Evolutionary conservation across 176 grass and related monocot species (phyloP), one percentile per base, ranked within the genome.

Genomic region (Bromus sterilis): DNA sequence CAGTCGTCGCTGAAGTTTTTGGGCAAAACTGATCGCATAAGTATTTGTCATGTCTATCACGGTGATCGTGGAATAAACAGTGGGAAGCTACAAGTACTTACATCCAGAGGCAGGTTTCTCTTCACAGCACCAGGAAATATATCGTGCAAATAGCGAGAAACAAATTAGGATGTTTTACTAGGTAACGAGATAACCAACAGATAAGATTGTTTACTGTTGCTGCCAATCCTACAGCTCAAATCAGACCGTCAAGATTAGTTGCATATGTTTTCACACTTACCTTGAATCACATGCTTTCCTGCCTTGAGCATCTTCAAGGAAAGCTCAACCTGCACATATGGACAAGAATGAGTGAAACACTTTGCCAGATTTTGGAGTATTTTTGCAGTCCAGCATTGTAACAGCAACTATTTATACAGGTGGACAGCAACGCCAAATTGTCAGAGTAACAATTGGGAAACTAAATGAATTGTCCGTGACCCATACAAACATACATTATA

Each of bases 41-140:
- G 41, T 20, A 61, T 36, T 65, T 28, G 31, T 60, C 14, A 1
- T 49, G 23, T 21, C 56, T 6, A 75, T 24, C 61, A 66, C 23
- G 29, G 59, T 76, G 18, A 46, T 55, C 51, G 68, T 11, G 20
- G 63, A 78, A 83, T n/a, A 79, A 49, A 85, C 70, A 44, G 32
- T 24, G 43, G 56, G 57, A 80, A 36, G 11, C 9, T 48, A 21
- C 64, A 63, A 12, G 15, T 74, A 86, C 96, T 89, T 91, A 98
- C 96, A 91, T 90, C 49, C 93, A 91, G 96, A 91, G 77, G 96
- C 96, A 82, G 96, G 96, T 91, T 98, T 98, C 77, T 98, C 96
- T 95, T 87, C 78, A 80, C 35, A 69, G 34, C 62, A 78, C 42
- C 82, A 82, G 34, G 71, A 20, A 80, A 84, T 40, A 81, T 31